Evolutionary conservation across 495 filamentous ascomycete species (phyloP), one percentile per base, ranked within the genome.

Genomic region (Aspergillus baeticus): DNA sequence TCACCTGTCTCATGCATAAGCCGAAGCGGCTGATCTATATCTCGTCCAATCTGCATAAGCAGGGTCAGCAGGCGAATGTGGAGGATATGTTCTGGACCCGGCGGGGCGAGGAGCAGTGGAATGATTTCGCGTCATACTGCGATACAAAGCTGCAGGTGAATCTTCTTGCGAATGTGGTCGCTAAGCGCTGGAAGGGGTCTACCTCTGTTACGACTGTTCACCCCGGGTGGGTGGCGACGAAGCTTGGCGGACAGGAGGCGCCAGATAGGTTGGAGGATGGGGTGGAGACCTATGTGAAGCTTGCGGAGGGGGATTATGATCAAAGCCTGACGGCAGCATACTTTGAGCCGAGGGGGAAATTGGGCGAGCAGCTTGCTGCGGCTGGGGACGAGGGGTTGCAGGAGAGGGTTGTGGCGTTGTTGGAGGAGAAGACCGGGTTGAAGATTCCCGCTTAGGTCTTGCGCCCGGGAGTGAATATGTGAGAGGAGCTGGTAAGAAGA

Each of bases 281-380:
- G 11, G 54, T 63, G 10, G 54, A 63, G 54, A 63, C 61, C n/a
- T 63, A 63, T 43, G 49, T 63, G 37, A 63, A 60, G 61, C 49
- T 63, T n/a, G 61, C 61, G 0, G 61, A 60, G 37, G 61, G 61
- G 10, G 61, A 63, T 37, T 63, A 63, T 51, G 61, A 63, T 55
- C 57, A 60, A 26, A 52, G 53, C 22, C 50, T 57, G 11, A 56
- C 50, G 0, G 61, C 51, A 23, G 48, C 57, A 2, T 63, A 63
- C 26, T 63, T 57, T 51, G 61, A 60, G n/a, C 61, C 61, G 5
- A 63, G 57, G 18, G 53, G 18, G 54, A 46, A 63, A 43, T n/a
- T 63, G 4, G 57, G 48, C 22, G 44, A 47, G 37, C 57, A 58
- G 56, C 48, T 57, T 46, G 31, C 53, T n/a, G 37, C 15, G 22